Conservation (phyloP, 306 rosid genomes). For the Delonix regia region DNA sequence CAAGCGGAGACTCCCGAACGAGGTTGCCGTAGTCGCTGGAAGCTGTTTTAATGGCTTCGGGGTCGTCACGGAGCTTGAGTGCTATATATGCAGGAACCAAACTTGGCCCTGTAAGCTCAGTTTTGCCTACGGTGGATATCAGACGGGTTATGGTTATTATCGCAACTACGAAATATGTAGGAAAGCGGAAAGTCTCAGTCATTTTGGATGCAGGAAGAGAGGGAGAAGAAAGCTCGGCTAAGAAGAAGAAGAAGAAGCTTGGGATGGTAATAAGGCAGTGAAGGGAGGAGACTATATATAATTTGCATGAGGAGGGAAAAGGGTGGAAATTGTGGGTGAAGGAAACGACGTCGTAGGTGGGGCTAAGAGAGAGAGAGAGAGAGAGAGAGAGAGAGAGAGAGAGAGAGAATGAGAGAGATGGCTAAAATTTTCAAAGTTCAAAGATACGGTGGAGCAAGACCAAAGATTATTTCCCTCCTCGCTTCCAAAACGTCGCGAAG, state of each 20-base stretch:
- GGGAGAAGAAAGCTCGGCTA: neutral
- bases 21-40: constrained; percentile 72
- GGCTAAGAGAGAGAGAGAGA: neutral
- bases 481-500: constrained; percentile 36
- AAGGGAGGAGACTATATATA: constrained; percentile 36
- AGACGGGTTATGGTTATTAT: constrained; percentile 45
- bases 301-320: constrained; percentile 48
- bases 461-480: constrained; percentile 37
- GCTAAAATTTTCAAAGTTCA: constrained; percentile 43
- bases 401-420: neutral
- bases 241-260: constrained; percentile 3
- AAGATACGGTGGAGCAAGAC: constrained; percentile 50
- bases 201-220: constrained; percentile 38
- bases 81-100: constrained; percentile 31
- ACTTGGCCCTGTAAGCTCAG: constrained; percentile 34
- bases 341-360: constrained; percentile 42
- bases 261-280: constrained; percentile 19
- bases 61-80: constrained; percentile 52
- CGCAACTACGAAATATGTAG: constrained; percentile 34
- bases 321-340: neutral
- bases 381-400: neutral
- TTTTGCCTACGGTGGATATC: constrained; percentile 49
- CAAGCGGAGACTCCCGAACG: constrained; percentile 45
- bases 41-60: constrained; percentile 51
- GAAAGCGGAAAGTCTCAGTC: constrained; percentile 40